phyloP scores from a whole-genome alignment of 768 basidiomycete species.

The Strobilomyces echinocephalus region DNA sequence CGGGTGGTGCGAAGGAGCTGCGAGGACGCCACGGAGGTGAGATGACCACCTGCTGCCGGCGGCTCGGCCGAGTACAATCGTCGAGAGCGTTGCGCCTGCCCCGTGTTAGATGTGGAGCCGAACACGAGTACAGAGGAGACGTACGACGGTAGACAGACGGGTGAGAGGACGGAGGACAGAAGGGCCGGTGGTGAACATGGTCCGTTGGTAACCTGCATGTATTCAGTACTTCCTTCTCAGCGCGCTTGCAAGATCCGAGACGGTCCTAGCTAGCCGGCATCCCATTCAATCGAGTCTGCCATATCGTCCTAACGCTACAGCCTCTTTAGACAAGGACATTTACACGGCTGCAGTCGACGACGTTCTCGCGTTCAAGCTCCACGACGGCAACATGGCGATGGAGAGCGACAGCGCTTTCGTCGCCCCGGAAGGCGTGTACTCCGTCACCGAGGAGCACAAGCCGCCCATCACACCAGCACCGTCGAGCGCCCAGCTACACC shows the following conservation, averaged over 20 bases:
- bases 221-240: neutral
- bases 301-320: neutral
- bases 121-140: constrained; percentile 1
- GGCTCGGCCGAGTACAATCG: constrained; percentile 60
- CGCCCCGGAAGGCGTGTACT: constrained; percentile 87
- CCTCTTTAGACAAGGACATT: neutral
- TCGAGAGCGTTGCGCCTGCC: constrained; percentile 6
- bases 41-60: constrained; percentile 76
- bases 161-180: constrained; percentile 16
- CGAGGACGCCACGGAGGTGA: constrained; percentile 68
- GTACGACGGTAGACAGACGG: constrained; percentile 18
- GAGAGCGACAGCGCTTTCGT: constrained; percentile 83
- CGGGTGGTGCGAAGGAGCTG: constrained; percentile 59
- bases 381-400: constrained; percentile 38
- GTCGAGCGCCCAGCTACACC: constrained; percentile 39
- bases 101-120: neutral
- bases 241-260: constrained; percentile 26
- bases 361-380: constrained; percentile 16
- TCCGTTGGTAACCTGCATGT: constrained; percentile 7
- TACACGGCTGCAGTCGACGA: neutral
- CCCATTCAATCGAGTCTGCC: neutral
- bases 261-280: constrained; percentile 8
- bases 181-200: constrained; percentile 18
- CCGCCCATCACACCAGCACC: constrained; percentile 45
- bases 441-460: constrained; percentile 82